Base-by-base conservation (phyloP, 306 rosid species). In the Oemleria cerasiformis region DNA sequence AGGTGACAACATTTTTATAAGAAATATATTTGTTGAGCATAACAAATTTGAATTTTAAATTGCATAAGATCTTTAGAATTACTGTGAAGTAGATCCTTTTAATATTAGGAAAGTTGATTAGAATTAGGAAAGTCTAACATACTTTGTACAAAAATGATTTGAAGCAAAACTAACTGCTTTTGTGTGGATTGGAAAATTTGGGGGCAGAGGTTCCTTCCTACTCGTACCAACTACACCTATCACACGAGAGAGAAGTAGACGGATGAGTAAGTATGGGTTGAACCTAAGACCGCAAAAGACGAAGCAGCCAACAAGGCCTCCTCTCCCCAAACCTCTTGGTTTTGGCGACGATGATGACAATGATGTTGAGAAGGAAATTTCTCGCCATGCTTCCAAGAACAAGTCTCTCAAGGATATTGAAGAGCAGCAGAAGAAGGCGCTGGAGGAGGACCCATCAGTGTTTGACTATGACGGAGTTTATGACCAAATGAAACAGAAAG, bases 401-500 rank as follows among this genome's bases (percentile, higher is more conserved):
- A 89, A 87, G 78, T 77, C 84, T 47, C 93, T 90, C 72, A 84
- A 73, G 87, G 98, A 92, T 47, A 91, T 84, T 48, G 99, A 94
- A 86, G 91, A 87, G 75, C 96, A 84, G 84, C 89, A 87, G 65
- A 87, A 80, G 82, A 91, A 89, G 80, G 95, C 97, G 13, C 79
- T 94, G 73, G 86, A 86, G 79, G 96, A 91, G 81, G 99, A 94
- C 65, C 97, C 96, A 0, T 79, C 90, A 0, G 68, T 88, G 42
- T 91, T 94, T 62, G 88, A 89, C 78, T 94, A 94, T 70, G 99
- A 94, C 59, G 90, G 88, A 74, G 92, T 94, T 66, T 91, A 91
- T 75, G 99, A 88, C 57, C 82, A 89, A 67, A 89, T 86, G 99
- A 94, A 94, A 79, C 80, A 81, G 63, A 86, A 87, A 79, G 80